Conservation (phyloP, 192 early-diverging fungal genomes). For the Lobulomyces angularis region DNA sequence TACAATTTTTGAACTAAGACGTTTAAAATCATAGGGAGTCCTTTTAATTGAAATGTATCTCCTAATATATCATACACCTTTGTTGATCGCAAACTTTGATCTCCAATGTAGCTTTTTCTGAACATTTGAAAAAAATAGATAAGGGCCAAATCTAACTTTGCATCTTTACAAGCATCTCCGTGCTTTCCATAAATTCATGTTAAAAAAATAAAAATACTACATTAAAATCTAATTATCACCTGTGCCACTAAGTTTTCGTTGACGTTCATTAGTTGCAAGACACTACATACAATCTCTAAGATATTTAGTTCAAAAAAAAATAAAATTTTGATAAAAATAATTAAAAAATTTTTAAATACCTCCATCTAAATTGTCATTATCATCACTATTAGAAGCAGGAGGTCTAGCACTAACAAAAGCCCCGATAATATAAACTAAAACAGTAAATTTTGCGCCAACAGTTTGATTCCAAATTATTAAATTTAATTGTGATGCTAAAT, state of each 20-base stretch:
- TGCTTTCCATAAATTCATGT: constrained; percentile 13
- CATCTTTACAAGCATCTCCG: constrained; percentile 32
- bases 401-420: constrained; percentile 56
- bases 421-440: constrained; percentile 67
- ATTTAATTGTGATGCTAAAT: constrained; percentile 49
- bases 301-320: no score
- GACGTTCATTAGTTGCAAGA: constrained; percentile 47
- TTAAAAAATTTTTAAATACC: no score
- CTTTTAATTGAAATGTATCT: constrained; percentile 52
- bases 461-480: constrained; percentile 16
- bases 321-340: no score
- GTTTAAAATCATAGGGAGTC: constrained; percentile 46
- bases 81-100: constrained; percentile 32
- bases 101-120: constrained; percentile 69
- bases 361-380: no score
- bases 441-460: constrained; percentile 48
- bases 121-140: constrained; percentile 69
- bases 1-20: constrained; percentile 56
- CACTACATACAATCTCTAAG: constrained; percentile 9
- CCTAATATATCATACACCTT: constrained; percentile 56
- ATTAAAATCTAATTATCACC: not conserved
- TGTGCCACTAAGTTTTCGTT: constrained; percentile 41
- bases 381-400: constrained; percentile 4
- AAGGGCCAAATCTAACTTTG: constrained; percentile 65
- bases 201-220: constrained; percentile 1